Conservation (phyloP, 116 monocot genomes). For the Papilionanthe hybrid region DNA sequence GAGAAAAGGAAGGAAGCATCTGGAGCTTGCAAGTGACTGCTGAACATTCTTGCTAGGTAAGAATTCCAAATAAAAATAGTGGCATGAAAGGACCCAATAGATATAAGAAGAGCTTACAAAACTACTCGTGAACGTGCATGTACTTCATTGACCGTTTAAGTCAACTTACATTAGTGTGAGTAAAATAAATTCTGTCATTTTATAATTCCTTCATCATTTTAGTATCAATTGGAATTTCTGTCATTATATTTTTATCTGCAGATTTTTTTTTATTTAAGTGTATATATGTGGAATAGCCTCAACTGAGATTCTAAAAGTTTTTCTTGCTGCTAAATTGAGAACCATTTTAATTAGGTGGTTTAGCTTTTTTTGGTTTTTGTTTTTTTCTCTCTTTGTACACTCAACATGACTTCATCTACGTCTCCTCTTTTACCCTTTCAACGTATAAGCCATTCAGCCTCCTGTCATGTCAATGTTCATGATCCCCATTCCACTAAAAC, state of each 20-base stretch:
- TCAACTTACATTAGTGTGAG: not conserved
- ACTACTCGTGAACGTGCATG: not conserved
- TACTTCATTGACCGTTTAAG: not conserved
- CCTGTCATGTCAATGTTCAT: not conserved
- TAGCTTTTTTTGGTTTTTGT: not conserved
- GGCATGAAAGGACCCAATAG: not conserved
- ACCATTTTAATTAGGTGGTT: not conserved
- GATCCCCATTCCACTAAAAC: no score
- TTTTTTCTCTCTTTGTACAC: not conserved
- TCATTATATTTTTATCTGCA: not conserved
- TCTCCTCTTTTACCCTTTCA: not conserved
- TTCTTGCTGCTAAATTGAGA: not conserved
- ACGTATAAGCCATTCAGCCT: not conserved
- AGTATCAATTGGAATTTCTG: not conserved
- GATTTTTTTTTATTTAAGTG: not conserved
- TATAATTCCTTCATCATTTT: not conserved
- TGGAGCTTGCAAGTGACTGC: constrained; percentile 79
- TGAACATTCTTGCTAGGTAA: constrained; percentile 2
- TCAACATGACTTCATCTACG: not conserved
- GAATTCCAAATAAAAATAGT: not conserved
- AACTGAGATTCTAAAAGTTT: not conserved
- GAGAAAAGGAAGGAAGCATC: constrained; percentile 49
- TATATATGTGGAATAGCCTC: not conserved
- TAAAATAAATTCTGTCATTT: not conserved
- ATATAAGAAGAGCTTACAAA: constrained; percentile 4